A percentile compares a stretch with the other conserved stretches of the same genome.
These are phyloP conservation scores for Sparassis latifolia DNA, from an alignment of 1,284 basidiomycete species.

Conservation along the genomic window DNA sequence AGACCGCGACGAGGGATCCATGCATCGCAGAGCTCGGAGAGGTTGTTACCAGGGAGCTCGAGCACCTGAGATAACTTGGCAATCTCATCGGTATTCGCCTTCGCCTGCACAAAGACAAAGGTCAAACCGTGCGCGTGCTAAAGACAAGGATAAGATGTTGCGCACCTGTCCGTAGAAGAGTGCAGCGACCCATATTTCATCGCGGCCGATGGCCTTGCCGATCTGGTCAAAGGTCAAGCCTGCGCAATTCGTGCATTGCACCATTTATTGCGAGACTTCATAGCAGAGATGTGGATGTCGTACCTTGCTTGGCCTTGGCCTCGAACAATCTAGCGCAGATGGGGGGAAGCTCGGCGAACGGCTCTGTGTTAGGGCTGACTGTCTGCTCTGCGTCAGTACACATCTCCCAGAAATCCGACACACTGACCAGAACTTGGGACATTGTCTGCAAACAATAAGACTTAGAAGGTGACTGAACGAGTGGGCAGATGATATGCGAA, in stretches of 20 bases:
- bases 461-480: too few species aligned
- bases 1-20: conserved; percentile 74
- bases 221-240: conserved; percentile 72
- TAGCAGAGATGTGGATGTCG: neutral
- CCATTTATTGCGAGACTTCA: neutral
- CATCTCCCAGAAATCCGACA: too few species aligned
- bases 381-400: conserved; percentile 17
- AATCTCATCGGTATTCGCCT: conserved; percentile 57
- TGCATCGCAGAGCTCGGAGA: conserved; percentile 49
- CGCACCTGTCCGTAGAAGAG: conserved; percentile 78
- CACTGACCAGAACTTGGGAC: too few species aligned
- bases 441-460: too few species aligned
- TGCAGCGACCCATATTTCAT: conserved; percentile 86
- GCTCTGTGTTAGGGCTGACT: conserved; percentile 38
- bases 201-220: conserved; percentile 61
- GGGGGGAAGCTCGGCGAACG: conserved; percentile 48
- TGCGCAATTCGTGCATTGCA: conserved; percentile 18
- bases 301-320: conserved; percentile 66
- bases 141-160: neutral
- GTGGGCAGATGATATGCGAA: too few species aligned
- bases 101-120: conserved; percentile 43
- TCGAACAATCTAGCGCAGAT: conserved; percentile 49
- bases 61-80: conserved; percentile 46
- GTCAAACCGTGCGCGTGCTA: neutral
- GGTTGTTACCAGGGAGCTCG: conserved; percentile 37